Percentiles rank a stretch among this genome's conserved stretches.
Conservation (phyloP, 2,329 filamentous ascomycete species). For the Rhinocladiella similis region DNA sequence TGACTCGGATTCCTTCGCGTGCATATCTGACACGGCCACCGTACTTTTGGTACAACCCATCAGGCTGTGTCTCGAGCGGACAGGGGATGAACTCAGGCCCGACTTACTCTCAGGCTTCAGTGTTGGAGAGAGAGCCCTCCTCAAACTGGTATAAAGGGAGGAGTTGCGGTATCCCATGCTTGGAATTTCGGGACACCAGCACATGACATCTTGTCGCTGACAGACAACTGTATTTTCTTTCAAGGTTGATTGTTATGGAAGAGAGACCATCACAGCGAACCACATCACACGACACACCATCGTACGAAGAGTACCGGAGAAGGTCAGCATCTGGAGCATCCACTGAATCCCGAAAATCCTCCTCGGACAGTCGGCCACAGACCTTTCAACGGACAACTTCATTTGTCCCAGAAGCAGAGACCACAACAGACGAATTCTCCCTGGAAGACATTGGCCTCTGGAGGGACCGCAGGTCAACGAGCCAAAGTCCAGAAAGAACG, state of each 20-base stretch:
- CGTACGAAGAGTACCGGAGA: slow-evolving; percentile 5
- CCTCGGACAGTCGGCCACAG: neutral
- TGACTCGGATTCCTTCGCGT: slow-evolving; percentile 6
- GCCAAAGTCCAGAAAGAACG: slow-evolving; percentile 2
- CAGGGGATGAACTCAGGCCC: slow-evolving; percentile 2
- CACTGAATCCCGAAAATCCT: neutral
- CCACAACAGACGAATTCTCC: neutral
- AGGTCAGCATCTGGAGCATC: neutral
- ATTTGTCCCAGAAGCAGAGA: neutral
- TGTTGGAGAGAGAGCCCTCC: neutral
- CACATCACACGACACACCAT: slow-evolving; percentile 6
- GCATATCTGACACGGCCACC: slow-evolving; percentile 11
- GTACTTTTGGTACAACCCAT: slow-evolving; percentile 19
- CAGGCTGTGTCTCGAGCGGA: slow-evolving; percentile 15
- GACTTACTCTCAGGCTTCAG: neutral
- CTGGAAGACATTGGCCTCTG: slow-evolving; percentile 1
- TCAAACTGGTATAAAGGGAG: neutral
- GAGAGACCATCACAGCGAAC: slow-evolving; percentile 5
- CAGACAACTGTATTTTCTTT: neutral
- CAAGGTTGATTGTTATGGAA: slow-evolving; percentile 12
- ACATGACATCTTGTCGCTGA: neutral
- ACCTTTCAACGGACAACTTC: neutral
- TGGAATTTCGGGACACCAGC: neutral
- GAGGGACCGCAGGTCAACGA: neutral
- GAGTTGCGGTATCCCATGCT: neutral